Evolutionary conservation across 1,284 basidiomycete genomes (phyloP), one percentile per base, ranked within the genome.

Genomic region (Sparassis latifolia): DNA sequence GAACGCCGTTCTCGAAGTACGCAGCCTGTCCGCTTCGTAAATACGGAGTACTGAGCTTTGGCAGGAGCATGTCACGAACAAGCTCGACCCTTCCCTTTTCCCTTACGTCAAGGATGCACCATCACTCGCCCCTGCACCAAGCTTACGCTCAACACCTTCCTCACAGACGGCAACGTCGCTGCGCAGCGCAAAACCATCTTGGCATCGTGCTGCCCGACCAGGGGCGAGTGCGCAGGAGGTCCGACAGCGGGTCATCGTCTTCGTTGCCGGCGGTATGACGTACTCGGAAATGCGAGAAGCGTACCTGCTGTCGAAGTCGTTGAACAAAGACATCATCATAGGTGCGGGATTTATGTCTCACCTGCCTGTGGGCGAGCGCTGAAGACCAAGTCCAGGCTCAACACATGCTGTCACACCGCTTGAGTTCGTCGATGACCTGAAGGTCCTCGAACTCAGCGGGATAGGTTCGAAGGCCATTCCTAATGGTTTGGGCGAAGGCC

Each of bases 231-330:
- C 74, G 5, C 68, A 69, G 47, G 84, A 88, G 50, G 82, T 76
- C 48, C 80, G 85, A 52, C 89, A 94, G 65, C 77, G 96, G n/a
- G 66, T 97, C 28, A 74, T 99, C 47, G 78, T 98, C 40, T 99
- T 98, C 67, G 77, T 98, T 10, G 92, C 92, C 9, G 97, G 97
- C 33, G 97, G 97, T 1, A 88, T 97, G 81, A 97, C 96, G 2
- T 97, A 95, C 66, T 93, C 92, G 0, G 97, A 99, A 70, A 87
- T 97, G 67, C 76, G 96, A 51, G 85, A 92, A 63, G 86, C 82
- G 33, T 99, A 98, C 65, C 76, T 87, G 47, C 72, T 96, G 5
- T 88, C 90, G 3, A 75, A 76, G 46, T 65, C 80, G 5, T 68
- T 92, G 46, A 86, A 86, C 61, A 93, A 89, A 67, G 96, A 99